Base-by-base conservation (phyloP, 352 stramenopile genomes). In the Paralagenidium karlingii region DNA sequence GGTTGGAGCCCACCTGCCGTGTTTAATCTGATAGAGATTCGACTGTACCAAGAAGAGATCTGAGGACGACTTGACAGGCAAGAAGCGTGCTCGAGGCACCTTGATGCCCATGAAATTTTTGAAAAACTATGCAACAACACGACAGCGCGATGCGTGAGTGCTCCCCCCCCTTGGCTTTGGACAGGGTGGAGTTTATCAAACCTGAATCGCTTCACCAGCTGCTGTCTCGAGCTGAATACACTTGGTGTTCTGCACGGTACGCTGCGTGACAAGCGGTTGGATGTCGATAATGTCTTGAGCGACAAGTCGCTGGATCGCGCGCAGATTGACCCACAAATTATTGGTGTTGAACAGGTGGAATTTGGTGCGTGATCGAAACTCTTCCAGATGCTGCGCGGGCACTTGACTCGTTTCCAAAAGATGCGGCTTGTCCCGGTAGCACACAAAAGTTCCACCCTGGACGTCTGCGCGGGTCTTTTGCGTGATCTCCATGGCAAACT, bases 291-390 rank as follows among this genome's bases (percentile, higher is more conserved):
- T 91, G 47, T 95, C 93, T 43, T 94, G 85, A 1, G 94, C 86
- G 32, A 99, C 92, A 37, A 98, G 87, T 24, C 76, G 64, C 47
- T 99, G 94, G 41, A 99, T 90, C 38, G 94, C 96, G 25, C 97
- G 93, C 27, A 99, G 52, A 47, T 97, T 96, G 30, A 98, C 94
- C 96, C 96, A 99, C 15, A 99, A 62, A 53, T 99, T 99, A 68
- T 99, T 99, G 38, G 96, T 99, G 66, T 99, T 99, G 78, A 99
- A 99, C 44, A 90, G 98, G 36, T 87, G 69, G 58, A 99, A 97
- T 59, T 96, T 96, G 65, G 80, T 91, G 48, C 97, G 93, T 45
- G 74, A 77, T 18, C 77, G 70, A 46, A 99, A 99, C 30, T 91
- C 76, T 33, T 81, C 75, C 65, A 98, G 82, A 53, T 99, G 92